Evolutionary conservation across 2,329 filamentous ascomycete species (phyloP).

Genomic region (Fusarium sp.): DNA sequence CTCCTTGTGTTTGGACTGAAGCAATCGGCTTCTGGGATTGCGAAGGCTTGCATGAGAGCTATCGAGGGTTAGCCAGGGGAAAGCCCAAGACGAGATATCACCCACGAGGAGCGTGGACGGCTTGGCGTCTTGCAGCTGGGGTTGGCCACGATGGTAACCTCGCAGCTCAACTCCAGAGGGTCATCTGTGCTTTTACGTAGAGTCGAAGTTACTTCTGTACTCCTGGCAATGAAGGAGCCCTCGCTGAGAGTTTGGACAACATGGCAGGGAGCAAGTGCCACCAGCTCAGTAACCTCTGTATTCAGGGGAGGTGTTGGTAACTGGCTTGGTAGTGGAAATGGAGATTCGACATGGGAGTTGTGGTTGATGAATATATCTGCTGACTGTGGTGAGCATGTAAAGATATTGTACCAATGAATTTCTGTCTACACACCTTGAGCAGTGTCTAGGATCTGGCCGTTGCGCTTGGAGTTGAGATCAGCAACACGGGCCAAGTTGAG

Average conservation of each 20-base stretch:
- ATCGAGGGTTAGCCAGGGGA: neutral
- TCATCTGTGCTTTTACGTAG: slow-evolving; percentile 12
- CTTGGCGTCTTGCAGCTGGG: slow-evolving; percentile 5
- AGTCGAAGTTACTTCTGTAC: slow-evolving; percentile 27
- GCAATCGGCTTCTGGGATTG: slow-evolving; percentile 16
- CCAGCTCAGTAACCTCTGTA: neutral
- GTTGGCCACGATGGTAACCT: slow-evolving; percentile 28
- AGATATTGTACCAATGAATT: fast-evolving
- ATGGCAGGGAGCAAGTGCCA: slow-evolving; percentile 16
- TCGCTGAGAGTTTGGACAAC: slow-evolving; percentile 27
- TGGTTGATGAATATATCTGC: neutral
- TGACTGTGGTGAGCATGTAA: neutral
- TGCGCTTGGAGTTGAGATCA: neutral
- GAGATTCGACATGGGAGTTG: neutral
- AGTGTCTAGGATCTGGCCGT: neutral
- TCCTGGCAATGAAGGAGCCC: slow-evolving; percentile 29
- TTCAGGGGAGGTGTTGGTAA: slow-evolving; percentile 4
- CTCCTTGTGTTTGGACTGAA: neutral
- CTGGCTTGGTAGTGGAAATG: neutral
- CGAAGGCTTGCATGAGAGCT: slow-evolving; percentile 18
- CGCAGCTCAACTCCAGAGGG: slow-evolving; percentile 13
- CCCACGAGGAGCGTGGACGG: slow-evolving; percentile 20
- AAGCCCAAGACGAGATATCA: fast-evolving
- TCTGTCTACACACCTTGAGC: slow-evolving; percentile 1
- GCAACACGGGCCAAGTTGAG: slow-evolving; percentile 1